Conservation (phyloP, 768 basidiomycete species). For the Panus rudis region DNA sequence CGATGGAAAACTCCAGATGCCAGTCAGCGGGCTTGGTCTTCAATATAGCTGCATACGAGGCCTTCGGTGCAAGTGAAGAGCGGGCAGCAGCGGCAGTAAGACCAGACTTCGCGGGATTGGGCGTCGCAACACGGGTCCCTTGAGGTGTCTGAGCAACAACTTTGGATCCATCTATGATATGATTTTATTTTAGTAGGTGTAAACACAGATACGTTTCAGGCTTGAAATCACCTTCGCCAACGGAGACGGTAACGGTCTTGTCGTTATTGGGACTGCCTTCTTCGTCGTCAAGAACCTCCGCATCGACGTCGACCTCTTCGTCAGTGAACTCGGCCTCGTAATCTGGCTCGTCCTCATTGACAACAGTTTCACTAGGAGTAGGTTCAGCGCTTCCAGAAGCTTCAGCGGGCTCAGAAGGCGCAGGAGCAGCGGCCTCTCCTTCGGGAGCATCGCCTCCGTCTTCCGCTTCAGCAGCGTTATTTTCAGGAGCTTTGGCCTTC, state of each 20-base stretch:
- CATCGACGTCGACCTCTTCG: constrained; percentile 77
- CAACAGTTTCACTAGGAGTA: constrained; percentile 47
- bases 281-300: constrained; percentile 62
- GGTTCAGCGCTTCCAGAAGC: constrained; percentile 36
- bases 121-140: constrained; percentile 90
- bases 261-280: constrained; percentile 79
- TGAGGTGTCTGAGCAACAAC: constrained; percentile 96
- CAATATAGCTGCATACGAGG: constrained; percentile 90
- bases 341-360: constrained; percentile 44
- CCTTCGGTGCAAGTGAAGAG: constrained; percentile 28
- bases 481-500: constrained; percentile 33
- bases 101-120: constrained; percentile 47
- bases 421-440: constrained; percentile 5
- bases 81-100: constrained; percentile 27
- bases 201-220: no score
- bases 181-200: neutral
- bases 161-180: constrained; percentile 70
- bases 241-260: constrained; percentile 79
- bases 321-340: constrained; percentile 74
- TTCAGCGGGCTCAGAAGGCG: constrained; percentile 11
- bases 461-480: constrained; percentile 11
- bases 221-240: constrained; percentile 60
- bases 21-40: constrained; percentile 92
- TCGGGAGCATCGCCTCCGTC: constrained; percentile 2
- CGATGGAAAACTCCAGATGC: constrained; percentile 96